These are phyloP conservation scores for Garcia nutans DNA, from an alignment of 345 rosid genomes.

Conservation along the genomic window DNA sequence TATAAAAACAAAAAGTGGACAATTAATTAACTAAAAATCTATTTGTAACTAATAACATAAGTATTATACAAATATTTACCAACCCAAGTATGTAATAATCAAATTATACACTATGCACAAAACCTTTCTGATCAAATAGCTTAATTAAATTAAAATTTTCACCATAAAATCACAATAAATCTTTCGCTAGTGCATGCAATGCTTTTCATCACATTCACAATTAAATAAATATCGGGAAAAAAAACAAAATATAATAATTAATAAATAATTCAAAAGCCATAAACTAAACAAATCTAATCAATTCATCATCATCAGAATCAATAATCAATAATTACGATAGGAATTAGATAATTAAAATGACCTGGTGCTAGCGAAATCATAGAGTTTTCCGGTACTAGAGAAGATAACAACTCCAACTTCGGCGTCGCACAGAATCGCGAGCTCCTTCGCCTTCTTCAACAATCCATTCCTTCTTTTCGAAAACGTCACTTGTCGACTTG, in stretches of 20 bases:
- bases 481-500: conserved; percentile 63
- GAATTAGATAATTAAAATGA: conserved; percentile 17
- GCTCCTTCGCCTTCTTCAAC: conserved; percentile 59
- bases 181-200: neutral
- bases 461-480: conserved; percentile 54
- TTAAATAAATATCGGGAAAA: too few relatives aligned
- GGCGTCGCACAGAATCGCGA: conserved; percentile 56
- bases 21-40: too few relatives aligned
- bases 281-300: neutral
- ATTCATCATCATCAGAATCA: neutral
- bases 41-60: too few relatives aligned
- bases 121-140: too few relatives aligned
- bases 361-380: conserved; percentile 57
- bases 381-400: conserved; percentile 54
- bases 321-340: too few relatives aligned
- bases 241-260: too few relatives aligned
- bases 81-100: neutral
- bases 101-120: neutral
- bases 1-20: neutral
- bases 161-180: neutral
- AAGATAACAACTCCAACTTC: conserved; percentile 56
- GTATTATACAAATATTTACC: neutral
- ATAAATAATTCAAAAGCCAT: neutral
- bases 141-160: neutral
- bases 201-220: neutral